Evolutionary conservation across 2,329 filamentous ascomycete species (phyloP), one percentile per base, ranked within the genome.

Genomic region (Scopulariopsis brevicaulis): DNA sequence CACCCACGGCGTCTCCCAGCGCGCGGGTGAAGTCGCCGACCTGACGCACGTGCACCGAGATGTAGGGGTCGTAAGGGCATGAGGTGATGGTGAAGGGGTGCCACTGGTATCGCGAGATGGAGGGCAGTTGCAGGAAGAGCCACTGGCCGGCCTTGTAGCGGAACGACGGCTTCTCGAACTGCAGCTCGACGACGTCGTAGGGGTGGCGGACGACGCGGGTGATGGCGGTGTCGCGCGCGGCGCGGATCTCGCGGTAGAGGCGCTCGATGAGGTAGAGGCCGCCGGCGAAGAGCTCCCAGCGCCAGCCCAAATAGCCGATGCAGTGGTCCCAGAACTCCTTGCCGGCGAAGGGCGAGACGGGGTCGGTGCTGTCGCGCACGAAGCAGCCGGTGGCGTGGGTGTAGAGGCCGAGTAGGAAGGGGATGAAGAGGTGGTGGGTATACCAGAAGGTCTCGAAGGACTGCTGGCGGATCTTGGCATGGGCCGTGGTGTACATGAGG

Each of bases 371-470:
- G 68, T 96, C 92, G 63, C 94, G 89, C 48, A 99, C 94, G 74
- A 99, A 99, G 73, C 94, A 99, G 60, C 91, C 92, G 10, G 89
- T 90, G 1, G 94, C 92, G 71, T 99, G 94, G 14, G 93, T 97
- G 73, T 99, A 99, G 64, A 99, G 85, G 54, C 83, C 93, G 51
- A 99, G 79, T 68, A 97, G 75, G 73, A 99, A 99, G 2, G 94
- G 94, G 60, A 99, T 89, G 67, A 97, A 97, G 20, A 99, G 82
- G 67, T 99, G 94, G 73, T 99, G 94, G 0, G 91, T 96, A 74
- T 99, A 99, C 94, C 94, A 99, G 71, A 99, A 99, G 0, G 92
- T 95, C 74, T 99, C 94, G 68, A 92, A 99, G 0, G 90, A 96
- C 70, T 99, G 94, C 70, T 97, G 93, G 59, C 94, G 88, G 63